These are phyloP conservation scores for Primulina eburnea DNA, from an alignment of 257 asterid genomes.

Conservation along the genomic window DNA sequence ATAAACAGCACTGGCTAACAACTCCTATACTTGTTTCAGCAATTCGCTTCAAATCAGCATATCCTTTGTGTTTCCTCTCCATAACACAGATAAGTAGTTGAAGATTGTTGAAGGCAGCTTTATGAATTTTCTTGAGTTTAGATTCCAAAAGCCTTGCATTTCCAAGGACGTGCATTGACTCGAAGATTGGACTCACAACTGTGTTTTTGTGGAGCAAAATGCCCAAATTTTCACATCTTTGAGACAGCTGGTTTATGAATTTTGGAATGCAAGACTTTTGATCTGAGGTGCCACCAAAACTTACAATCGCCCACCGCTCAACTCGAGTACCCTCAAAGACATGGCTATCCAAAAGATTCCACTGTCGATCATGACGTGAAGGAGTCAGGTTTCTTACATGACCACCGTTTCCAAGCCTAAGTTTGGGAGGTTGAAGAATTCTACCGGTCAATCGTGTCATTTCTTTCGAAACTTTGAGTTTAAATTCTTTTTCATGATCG, in stretches of 20 bases:
- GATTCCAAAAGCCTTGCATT: slow-evolving; percentile 67
- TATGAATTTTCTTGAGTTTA: slow-evolving; percentile 61
- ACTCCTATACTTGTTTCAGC: slow-evolving; percentile 83
- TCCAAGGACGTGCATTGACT: slow-evolving; percentile 80
- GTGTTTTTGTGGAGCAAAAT: slow-evolving; percentile 59
- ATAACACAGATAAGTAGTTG: slow-evolving; percentile 88
- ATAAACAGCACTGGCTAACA: slow-evolving; percentile 86
- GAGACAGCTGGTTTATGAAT: slow-evolving; percentile 74
- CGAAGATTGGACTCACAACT: slow-evolving; percentile 59
- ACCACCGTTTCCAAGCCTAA: slow-evolving; percentile 85
- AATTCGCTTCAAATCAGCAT: slow-evolving; percentile 83
- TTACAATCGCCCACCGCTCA: slow-evolving; percentile 76
- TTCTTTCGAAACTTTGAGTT: slow-evolving; percentile 62
- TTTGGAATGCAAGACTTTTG: slow-evolving; percentile 58
- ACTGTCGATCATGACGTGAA: slow-evolving; percentile 77
- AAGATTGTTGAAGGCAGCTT: slow-evolving; percentile 55
- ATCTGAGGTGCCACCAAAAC: slow-evolving; percentile 77
- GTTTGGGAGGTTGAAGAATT: slow-evolving; percentile 90
- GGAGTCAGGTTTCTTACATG: slow-evolving; percentile 70
- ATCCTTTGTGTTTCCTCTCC: slow-evolving; percentile 96
- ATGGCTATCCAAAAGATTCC: slow-evolving; percentile 92
- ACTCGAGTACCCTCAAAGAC: slow-evolving; percentile 79
- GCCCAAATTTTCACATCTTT: slow-evolving; percentile 77
- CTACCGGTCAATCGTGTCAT: slow-evolving; percentile 82
- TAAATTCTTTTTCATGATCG: slow-evolving; percentile 61